These are phyloP conservation scores for Phoma sp. DNA, from an alignment of 2,329 filamentous ascomycete genomes.

Conservation along the genomic window DNA sequence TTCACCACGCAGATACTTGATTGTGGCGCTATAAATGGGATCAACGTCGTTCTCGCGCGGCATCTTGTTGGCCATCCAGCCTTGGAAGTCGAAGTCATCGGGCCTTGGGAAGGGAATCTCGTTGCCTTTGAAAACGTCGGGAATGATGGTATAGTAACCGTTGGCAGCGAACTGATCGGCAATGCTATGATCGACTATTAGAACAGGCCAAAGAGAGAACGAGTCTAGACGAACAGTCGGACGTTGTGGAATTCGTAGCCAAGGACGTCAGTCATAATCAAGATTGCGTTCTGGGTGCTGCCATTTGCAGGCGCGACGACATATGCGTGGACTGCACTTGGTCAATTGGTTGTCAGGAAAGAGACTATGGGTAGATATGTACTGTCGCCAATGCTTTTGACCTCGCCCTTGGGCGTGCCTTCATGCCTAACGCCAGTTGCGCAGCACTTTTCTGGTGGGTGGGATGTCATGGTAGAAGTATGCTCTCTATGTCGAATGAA, in stretches of 20 bases:
- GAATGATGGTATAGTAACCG: constrained; percentile 71
- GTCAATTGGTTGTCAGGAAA: neutral
- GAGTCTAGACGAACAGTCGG: constrained; percentile 45
- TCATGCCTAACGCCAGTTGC: constrained; percentile 59
- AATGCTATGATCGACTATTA: constrained; percentile 49
- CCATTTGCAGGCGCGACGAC: constrained; percentile 60
- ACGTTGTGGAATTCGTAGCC: constrained; percentile 61
- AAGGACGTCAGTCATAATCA: constrained; percentile 62
- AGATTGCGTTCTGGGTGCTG: constrained; percentile 60
- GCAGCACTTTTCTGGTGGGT: constrained; percentile 57
- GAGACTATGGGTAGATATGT: constrained; percentile 13
- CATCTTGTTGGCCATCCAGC: constrained; percentile 56
- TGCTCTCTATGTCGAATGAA: no score
- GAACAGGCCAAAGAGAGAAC: neutral
- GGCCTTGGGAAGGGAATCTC: constrained; percentile 61
- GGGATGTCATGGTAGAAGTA: constrained; percentile 55
- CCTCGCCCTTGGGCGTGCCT: constrained; percentile 55
- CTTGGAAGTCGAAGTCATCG: constrained; percentile 56
- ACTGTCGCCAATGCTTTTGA: constrained; percentile 56
- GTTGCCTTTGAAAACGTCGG: constrained; percentile 75
- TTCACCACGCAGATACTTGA: constrained; percentile 65
- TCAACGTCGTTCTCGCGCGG: constrained; percentile 53
- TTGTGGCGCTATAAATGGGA: constrained; percentile 58
- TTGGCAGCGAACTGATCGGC: constrained; percentile 77
- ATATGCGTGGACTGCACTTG: constrained; percentile 60